Percentiles rank a stretch among this genome's conserved stretches.
Conservation (phyloP, 257 asterid species). For the Salvia hispanica region DNA sequence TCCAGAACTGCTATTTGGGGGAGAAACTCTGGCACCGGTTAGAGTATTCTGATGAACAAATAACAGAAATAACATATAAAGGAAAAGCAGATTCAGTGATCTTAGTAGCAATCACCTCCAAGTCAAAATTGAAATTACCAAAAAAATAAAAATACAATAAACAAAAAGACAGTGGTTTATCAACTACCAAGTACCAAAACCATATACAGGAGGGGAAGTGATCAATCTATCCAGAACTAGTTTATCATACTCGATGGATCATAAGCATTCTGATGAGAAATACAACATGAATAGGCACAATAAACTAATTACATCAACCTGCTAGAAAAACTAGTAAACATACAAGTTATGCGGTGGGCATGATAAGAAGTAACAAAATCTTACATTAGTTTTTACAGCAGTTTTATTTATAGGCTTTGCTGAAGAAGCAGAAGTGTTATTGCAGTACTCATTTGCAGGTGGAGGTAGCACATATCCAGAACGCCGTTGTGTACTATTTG, state of each 20-base stretch:
- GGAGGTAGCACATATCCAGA: conserved; percentile 84
- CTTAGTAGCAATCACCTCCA: conserved; percentile 7
- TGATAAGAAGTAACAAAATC: conserved; percentile 36
- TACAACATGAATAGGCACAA: background rate
- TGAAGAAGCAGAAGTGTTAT: conserved; percentile 52
- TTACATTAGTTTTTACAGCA: conserved; percentile 69
- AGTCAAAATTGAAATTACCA: too few relatives aligned
- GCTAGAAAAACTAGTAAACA: conserved; percentile 11
- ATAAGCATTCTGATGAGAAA: conserved; percentile 26
- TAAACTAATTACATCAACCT: background rate
- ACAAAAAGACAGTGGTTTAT: too few relatives aligned
- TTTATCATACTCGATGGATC: conserved; percentile 9
- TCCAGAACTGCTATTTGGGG: conserved; percentile 83
- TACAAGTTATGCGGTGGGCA: conserved; percentile 17
- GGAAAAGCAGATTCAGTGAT: background rate
- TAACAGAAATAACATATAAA: background rate
- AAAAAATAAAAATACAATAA: too few relatives aligned
- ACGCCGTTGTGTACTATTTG: conserved; percentile 65
- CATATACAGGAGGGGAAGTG: too few relatives aligned
- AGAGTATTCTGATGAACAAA: conserved; percentile 41
- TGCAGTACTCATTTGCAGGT: conserved; percentile 78
- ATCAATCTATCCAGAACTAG: conserved; percentile 6
- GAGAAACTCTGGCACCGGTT: conserved; percentile 43
- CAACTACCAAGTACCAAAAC: too few relatives aligned
- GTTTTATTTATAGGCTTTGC: conserved; percentile 63